Conservation (phyloP, 257 asterid genomes). For the Solanum pennellii region DNA sequence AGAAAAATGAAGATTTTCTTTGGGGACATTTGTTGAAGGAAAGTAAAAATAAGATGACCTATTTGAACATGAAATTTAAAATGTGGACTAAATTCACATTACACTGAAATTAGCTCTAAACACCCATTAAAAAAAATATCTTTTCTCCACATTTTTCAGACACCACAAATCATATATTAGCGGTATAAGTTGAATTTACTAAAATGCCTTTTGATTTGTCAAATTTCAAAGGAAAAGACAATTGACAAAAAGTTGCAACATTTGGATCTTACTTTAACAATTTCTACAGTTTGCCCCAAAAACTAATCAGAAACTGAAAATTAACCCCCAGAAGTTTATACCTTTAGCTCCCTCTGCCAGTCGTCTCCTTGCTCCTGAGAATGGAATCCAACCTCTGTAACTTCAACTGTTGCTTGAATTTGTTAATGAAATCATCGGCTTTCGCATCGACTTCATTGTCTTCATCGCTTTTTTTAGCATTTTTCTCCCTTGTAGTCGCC, state of each 20-base stretch:
- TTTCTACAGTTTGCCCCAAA: slow-evolving; percentile 15
- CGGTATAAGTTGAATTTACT: not conserved
- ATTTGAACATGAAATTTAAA: not conserved
- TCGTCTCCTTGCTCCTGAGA: slow-evolving; percentile 61
- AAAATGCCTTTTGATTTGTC: slow-evolving; percentile 28
- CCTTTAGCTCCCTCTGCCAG: slow-evolving; percentile 42
- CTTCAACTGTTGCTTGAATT: slow-evolving; percentile 72
- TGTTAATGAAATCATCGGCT: slow-evolving; percentile 76
- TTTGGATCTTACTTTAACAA: not conserved
- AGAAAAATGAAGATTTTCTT: not conserved
- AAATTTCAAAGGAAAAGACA: slow-evolving; percentile 6
- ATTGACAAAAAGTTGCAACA: slow-evolving; percentile 6
- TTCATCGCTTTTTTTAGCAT: slow-evolving; percentile 14
- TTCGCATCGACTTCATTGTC: slow-evolving; percentile 60
- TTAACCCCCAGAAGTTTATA: slow-evolving; percentile 7
- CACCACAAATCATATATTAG: not conserved
- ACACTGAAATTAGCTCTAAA: not conserved
- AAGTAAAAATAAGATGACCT: not conserved
- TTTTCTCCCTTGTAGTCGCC: slow-evolving; percentile 44
- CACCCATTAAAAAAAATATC: not conserved
- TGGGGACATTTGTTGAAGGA: not conserved
- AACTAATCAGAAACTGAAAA: slow-evolving; percentile 15
- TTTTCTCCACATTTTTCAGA: not conserved
- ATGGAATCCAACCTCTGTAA: slow-evolving; percentile 78
- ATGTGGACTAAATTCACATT: not conserved